phyloP scores from a whole-genome alignment of 1,284 basidiomycete species.

The Pascua guehoae region DNA sequence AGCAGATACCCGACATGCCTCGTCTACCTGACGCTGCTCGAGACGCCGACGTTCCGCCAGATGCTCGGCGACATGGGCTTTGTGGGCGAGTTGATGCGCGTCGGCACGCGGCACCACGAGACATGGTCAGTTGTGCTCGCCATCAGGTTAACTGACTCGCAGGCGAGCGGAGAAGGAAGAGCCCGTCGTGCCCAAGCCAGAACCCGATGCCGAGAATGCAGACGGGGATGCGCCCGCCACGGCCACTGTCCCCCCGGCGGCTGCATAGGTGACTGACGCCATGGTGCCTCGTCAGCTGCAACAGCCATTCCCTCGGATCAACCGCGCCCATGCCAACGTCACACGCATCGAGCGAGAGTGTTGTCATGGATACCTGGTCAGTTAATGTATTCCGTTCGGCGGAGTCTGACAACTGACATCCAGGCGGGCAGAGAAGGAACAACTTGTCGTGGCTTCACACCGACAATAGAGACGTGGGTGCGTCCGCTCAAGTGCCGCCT shows the following conservation, averaged over 20 bases:
- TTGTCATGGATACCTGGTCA: too few relatives aligned
- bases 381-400: too few relatives aligned
- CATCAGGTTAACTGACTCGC: not conserved
- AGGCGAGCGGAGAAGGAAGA: constrained; percentile 8
- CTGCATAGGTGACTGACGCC: not conserved
- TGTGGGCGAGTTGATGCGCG: constrained; percentile 32
- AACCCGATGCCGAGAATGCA: not conserved
- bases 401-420: not conserved
- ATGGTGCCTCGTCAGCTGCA: too few relatives aligned
- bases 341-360: too few relatives aligned
- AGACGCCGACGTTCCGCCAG: constrained; percentile 31
- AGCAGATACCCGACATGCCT: constrained; percentile 43
- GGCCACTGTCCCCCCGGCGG: not conserved
- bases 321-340: too few relatives aligned
- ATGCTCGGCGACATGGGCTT: constrained; percentile 35
- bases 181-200: not conserved
- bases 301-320: too few relatives aligned
- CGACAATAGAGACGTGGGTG: too few relatives aligned
- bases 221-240: not conserved
- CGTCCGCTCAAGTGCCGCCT: too few relatives aligned
- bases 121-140: constrained; percentile 34
- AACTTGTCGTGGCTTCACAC: too few relatives aligned
- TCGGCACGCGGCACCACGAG: constrained; percentile 40
- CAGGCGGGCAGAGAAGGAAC: constrained; percentile 16
- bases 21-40: constrained; percentile 38